A percentile compares a stretch with the other conserved stretches of the same genome.
Conservation (phyloP, 352 stramenopile genomes). For the Phytopythium boreale region DNA sequence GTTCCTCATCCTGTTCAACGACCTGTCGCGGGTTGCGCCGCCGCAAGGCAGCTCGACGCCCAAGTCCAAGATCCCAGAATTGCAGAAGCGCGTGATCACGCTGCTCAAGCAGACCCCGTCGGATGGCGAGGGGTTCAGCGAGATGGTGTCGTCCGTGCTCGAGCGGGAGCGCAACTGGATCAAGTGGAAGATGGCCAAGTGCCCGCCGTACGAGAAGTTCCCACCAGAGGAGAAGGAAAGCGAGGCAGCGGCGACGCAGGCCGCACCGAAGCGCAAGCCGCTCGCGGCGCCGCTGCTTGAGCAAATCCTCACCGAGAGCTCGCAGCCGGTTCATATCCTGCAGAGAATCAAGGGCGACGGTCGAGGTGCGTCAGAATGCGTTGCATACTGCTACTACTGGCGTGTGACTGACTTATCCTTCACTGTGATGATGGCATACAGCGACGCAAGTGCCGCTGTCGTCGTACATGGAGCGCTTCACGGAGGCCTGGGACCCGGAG, state of each 20-base stretch:
- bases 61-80: slow-evolving; percentile 53
- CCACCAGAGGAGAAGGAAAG: slow-evolving; percentile 15
- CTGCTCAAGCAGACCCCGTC: slow-evolving; percentile 85
- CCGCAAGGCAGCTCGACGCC: slow-evolving; percentile 44
- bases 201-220: slow-evolving; percentile 70
- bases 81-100: slow-evolving; percentile 70
- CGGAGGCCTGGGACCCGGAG: slow-evolving; percentile 93
- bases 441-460: slow-evolving; percentile 65
- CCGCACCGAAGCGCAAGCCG: slow-evolving; percentile 21
- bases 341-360: slow-evolving; percentile 72
- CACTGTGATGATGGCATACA: slow-evolving; percentile 11
- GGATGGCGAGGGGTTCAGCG: slow-evolving; percentile 83
- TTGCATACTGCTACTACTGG: background rate
- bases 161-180: slow-evolving; percentile 89
- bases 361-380: slow-evolving; percentile 25
- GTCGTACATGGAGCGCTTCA: slow-evolving; percentile 87
- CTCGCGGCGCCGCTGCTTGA: slow-evolving; percentile 49
- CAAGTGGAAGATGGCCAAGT: slow-evolving; percentile 90
- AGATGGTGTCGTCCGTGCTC: slow-evolving; percentile 84
- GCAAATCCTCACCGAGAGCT: slow-evolving; percentile 76
- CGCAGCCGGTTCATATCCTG: slow-evolving; percentile 68
- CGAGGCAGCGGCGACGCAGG: slow-evolving; percentile 12
- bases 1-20: slow-evolving; percentile 82
- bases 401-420: background rate
- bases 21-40: slow-evolving; percentile 56